phyloP scores from a whole-genome alignment of 164 flowering plant species.

The Santalum album region DNA sequence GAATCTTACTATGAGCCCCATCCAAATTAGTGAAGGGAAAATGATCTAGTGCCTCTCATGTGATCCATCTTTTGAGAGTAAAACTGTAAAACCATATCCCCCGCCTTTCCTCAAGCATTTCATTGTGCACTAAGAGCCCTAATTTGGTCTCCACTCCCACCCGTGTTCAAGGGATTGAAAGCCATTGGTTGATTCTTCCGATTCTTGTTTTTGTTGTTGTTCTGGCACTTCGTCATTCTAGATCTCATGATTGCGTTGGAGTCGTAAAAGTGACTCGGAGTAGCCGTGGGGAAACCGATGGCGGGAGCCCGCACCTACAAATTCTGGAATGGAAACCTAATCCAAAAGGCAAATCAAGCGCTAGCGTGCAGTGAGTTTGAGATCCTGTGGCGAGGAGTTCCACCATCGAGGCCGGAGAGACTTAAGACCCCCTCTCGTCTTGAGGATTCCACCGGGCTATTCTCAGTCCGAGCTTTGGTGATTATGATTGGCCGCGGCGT shows the following conservation, averaged over 20 bases:
- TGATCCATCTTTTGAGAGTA: too few species aligned
- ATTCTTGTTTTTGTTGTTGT: not conserved
- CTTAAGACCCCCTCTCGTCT: too few species aligned
- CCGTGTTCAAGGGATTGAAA: not conserved
- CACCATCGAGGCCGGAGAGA: conserved; percentile 15
- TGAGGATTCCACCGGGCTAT: conserved; percentile 39
- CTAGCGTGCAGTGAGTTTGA: conserved; percentile 14
- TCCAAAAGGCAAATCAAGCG: conserved; percentile 7
- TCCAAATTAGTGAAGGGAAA: too few species aligned
- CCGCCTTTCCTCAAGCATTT: too few species aligned
- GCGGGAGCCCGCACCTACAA: not conserved
- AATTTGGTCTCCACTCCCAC: too few species aligned
- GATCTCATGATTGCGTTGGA: conserved; percentile 20
- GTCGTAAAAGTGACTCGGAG: conserved; percentile 10
- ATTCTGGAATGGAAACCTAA: conserved; percentile 26
- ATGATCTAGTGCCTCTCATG: too few species aligned
- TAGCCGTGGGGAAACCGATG: too few species aligned
- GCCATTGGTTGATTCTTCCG: not conserved
- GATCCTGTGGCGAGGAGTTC: conserved; percentile 33
- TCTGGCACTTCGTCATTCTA: conserved; percentile 4
- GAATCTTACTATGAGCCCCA: too few species aligned
- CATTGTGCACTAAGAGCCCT: too few species aligned
- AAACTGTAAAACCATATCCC: too few species aligned
- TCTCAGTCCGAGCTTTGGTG: conserved; percentile 40
- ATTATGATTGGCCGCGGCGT: not conserved